Evolutionary conservation across 2,329 filamentous ascomycete species (phyloP).

Genomic region (Monosporascus ibericus): DNA sequence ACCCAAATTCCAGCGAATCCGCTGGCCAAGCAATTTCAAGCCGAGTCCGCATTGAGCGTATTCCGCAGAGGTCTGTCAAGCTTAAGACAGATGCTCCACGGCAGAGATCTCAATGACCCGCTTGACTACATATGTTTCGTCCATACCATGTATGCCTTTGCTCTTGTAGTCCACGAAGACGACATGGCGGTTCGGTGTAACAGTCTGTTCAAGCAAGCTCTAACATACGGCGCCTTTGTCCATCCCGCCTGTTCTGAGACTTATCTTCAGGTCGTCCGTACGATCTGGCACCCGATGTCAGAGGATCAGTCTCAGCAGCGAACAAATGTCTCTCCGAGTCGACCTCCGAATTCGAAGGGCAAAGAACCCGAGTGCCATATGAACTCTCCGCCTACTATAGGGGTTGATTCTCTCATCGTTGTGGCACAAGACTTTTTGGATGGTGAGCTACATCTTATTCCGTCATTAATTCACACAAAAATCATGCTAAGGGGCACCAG

Average conservation of each 20-base stretch:
- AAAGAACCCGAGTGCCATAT: conserved; percentile 30
- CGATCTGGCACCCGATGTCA: conserved; percentile 42
- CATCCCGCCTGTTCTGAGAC: conserved; percentile 26
- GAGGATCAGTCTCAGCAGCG: conserved; percentile 20
- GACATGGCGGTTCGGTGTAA: conserved; percentile 29
- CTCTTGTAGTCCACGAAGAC: conserved; percentile 38
- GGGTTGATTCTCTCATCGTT: conserved; percentile 32
- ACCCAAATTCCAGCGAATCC: conserved; percentile 32
- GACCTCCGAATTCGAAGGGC: conserved; percentile 31
- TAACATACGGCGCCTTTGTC: conserved; percentile 38
- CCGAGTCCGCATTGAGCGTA: conserved; percentile 33
- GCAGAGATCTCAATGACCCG: conserved; percentile 30
- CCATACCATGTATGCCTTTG: conserved; percentile 46
- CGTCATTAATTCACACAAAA: conserved; percentile 6
- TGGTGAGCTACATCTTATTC: conserved; percentile 29
- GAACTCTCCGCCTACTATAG: conserved; percentile 2
- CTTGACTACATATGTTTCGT: conserved; percentile 44
- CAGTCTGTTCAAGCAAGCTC: conserved; percentile 40
- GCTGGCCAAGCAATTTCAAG: conserved; percentile 34
- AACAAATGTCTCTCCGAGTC: conserved; percentile 9
- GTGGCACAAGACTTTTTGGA: conserved; percentile 45
- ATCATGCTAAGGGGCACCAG: conserved; percentile 21
- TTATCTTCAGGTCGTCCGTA: conserved; percentile 38
- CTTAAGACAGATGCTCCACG: conserved; percentile 34
- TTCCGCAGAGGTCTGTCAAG: conserved; percentile 35